Base-by-base conservation (phyloP, 345 rosid genomes). In the Brassica nigra region DNA sequence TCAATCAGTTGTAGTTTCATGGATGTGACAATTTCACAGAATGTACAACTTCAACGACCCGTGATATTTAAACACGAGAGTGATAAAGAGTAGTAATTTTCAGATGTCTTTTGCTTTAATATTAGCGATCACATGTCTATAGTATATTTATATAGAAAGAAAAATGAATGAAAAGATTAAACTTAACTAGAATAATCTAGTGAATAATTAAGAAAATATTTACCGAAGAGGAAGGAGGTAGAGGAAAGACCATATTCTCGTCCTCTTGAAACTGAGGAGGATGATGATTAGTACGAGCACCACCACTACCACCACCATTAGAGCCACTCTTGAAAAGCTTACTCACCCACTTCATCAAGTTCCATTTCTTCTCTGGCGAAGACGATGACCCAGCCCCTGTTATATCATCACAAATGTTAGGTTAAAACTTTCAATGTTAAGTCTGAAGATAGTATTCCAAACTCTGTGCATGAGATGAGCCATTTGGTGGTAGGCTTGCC, bases 271-370 rank as follows among this genome's bases (percentile, higher is more conserved):
- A 86, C 81, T 86, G 96, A 5, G 93, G 97, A 42, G 70, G 87
- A 68, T 76, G 85, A 44, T 85, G 78, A 30, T 79, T 78, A 23
- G 57, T 52, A 8, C 57, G 57, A 52, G 76, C 71, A 30, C 84
- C 82, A 15, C 86, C 78, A 79, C 76, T 62, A 23, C 83, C 82
- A 14, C 87, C 82, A 18, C 90, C 84, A 77, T 71, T 82, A 30
- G 88, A 76, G 37, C 91, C 86, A 63, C 81, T 80, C 81, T 89
- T 95, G 62, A 95, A 95, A 66, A 95, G 85, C 83, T 89, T 93
- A 70, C 97, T 80, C 63, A 95, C 85, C 99, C 99, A 95, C 86
- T 90, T 93, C 93, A 91, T 84, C 66, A 95, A 84, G 77, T 92
- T 84, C 39, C 97, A 91, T 85, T 89, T 91, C 80, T 86, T 89